phyloP scores from a whole-genome alignment of 2,329 filamentous ascomycete genomes.

The Diplodia mutila region DNA sequence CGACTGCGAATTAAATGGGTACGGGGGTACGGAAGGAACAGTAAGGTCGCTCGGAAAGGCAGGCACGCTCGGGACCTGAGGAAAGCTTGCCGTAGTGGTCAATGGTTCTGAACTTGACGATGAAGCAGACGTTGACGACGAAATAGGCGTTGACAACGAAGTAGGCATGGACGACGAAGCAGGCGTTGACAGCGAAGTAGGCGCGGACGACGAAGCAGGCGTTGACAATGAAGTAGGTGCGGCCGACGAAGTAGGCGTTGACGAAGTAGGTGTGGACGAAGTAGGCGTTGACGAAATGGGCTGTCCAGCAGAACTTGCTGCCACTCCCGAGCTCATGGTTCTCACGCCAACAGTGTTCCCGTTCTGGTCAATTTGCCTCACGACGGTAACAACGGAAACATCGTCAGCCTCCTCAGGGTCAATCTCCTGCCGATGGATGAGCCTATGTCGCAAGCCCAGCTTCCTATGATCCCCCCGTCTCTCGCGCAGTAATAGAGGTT shows the following conservation, averaged over 20 bases:
- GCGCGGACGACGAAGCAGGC: conserved; percentile 11
- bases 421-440: conserved; percentile 39
- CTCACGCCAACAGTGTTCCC: conserved; percentile 23
- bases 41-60: conserved; percentile 40
- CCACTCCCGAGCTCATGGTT: conserved; percentile 20
- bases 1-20: conserved; percentile 34
- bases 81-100: conserved; percentile 24
- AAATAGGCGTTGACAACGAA: neutral
- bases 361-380: conserved; percentile 23
- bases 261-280: conserved; percentile 2
- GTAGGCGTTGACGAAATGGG: conserved; percentile 17
- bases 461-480: conserved; percentile 29
- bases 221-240: neutral
- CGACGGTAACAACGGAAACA: conserved; percentile 22
- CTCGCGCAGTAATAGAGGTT: conserved; percentile 32
- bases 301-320: conserved; percentile 18
- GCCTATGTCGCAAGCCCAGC: conserved; percentile 39
- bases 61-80: conserved; percentile 39
- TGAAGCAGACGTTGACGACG: neutral
- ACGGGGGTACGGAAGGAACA: conserved; percentile 36
- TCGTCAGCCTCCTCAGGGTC: conserved; percentile 8
- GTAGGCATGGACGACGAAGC: conserved; percentile 8
- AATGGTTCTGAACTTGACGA: neutral
- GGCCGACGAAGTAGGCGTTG: neutral
- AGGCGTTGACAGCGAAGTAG: conserved; percentile 4